A percentile compares a stretch with the other conserved stretches of the same genome.
phyloP scores from a whole-genome alignment of 2,329 filamentous ascomycete species.

The Coniochaeta prunicola region DNA sequence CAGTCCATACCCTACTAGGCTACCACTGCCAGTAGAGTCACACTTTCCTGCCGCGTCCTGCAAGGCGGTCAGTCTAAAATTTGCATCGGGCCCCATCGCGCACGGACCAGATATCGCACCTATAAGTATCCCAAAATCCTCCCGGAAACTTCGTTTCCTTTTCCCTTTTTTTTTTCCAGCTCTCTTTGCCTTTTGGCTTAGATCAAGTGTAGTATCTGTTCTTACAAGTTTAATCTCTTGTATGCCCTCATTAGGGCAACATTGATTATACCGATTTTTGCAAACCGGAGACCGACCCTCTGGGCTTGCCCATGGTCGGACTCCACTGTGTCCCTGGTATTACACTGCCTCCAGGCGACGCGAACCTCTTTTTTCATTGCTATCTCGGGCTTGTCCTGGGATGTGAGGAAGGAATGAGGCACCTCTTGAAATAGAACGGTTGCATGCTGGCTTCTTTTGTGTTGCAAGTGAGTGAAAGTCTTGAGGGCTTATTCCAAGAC shows the following conservation, averaged over 20 bases:
- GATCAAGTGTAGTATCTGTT: slow-evolving; percentile 96
- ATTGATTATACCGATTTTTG: slow-evolving; percentile 84
- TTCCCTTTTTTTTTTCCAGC: slow-evolving; percentile 46
- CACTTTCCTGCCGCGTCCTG: background rate
- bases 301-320: slow-evolving; percentile 63
- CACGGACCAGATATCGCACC: slow-evolving; percentile 8
- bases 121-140: slow-evolving; percentile 14
- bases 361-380: slow-evolving; percentile 62
- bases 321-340: slow-evolving; percentile 67
- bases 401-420: slow-evolving; percentile 46
- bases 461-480: too few relatives aligned
- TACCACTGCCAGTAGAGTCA: too few relatives aligned
- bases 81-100: background rate
- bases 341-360: slow-evolving; percentile 68
- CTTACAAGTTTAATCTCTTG: slow-evolving; percentile 97
- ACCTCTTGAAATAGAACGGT: too few relatives aligned
- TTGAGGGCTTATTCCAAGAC: too few relatives aligned
- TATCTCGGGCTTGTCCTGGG: slow-evolving; percentile 38
- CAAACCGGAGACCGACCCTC: slow-evolving; percentile 42
- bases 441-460: too few relatives aligned
- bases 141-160: slow-evolving; percentile 10
- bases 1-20: too few relatives aligned
- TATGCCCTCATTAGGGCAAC: slow-evolving; percentile 66
- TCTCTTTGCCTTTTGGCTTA: slow-evolving; percentile 62
- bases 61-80: background rate